These are phyloP conservation scores for Medicago arabica DNA, from an alignment of 306 rosid genomes.

Conservation along the genomic window DNA sequence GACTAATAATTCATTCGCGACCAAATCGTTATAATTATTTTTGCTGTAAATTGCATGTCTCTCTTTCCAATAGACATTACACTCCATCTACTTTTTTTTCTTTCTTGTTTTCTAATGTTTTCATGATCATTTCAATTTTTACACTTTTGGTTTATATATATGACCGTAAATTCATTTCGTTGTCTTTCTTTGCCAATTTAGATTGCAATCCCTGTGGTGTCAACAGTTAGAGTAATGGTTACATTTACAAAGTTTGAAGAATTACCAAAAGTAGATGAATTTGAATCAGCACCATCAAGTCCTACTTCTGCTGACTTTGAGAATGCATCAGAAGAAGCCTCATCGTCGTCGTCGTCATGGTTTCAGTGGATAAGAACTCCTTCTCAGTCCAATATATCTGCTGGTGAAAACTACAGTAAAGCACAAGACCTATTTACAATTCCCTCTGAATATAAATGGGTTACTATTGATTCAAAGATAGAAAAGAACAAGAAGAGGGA, in stretches of 20 bases:
- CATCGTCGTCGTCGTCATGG: conserved; percentile 71
- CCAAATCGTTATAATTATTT: too few species aligned
- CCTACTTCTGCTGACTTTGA: conserved; percentile 63
- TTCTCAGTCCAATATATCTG: conserved; percentile 56
- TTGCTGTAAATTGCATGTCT: too few species aligned
- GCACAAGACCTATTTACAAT: conserved; percentile 64
- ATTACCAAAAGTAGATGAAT: conserved; percentile 69
- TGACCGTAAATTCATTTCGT: not conserved
- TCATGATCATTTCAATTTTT: not conserved
- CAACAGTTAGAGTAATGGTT: conserved; percentile 83
- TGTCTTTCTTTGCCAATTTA: conserved; percentile 39
- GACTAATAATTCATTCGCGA: too few species aligned
- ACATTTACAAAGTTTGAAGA: conserved; percentile 92
- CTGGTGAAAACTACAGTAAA: conserved; percentile 54
- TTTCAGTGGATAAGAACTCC: conserved; percentile 83
- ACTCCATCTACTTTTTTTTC: too few species aligned
- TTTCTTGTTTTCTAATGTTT: not conserved
- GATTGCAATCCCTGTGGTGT: conserved; percentile 93
- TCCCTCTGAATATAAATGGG: conserved; percentile 69
- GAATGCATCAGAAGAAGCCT: conserved; percentile 49
- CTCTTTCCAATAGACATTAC: too few species aligned
- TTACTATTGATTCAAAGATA: conserved; percentile 52
- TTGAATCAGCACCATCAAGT: conserved; percentile 89
- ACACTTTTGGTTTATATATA: not conserved
- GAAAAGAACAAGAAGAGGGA: conserved; percentile 63